Evolutionary conservation across 2,329 filamentous ascomycete genomes (phyloP), one percentile per base, ranked within the genome.

Genomic region (Aureobasidium lini): DNA sequence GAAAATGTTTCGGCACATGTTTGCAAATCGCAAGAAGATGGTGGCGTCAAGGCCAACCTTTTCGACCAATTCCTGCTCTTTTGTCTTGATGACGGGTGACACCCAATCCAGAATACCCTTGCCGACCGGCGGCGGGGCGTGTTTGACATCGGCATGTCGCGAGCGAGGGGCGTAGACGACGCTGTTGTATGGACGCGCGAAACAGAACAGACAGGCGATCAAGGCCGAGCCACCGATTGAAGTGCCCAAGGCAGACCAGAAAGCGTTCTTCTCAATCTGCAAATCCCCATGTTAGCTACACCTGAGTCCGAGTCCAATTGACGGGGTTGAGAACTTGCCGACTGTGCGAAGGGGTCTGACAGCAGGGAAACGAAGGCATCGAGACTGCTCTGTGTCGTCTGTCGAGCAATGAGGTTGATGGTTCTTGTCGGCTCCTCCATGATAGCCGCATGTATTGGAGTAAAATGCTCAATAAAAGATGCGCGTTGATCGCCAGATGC

Each of bases 1-100:
- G 70, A 97, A 96, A 64, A 97, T 89, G 71, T 96, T 94, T 62
- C 94, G 86, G 69, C 89, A 89, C 94, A 99, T 97, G 65, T 86
- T 82, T 52, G 86, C 84, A 68, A 96, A 92, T 56, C 93, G 86
- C 64, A 99, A 78, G 72, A 99, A 97, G 49, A 99, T 77, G 8
- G 89, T 88, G 8, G 92, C 94, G 74, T 99, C 94, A 77, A 99
- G 79, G 52, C 94, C 94, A 40, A 96, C 86, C 66, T 88, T 85
- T n/a, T 88, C 81, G 28, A 96, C 81, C 62, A 96, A 74, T 13
- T 89, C 81, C 59, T 84, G 77, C 76, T 99, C 94, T 61, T 83
- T 86, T 13, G 89, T 93, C 62, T 80, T 83, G 74, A 91, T 80
- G 34, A 99, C 77, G 0, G 93, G 92, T 18, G 79, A 78, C 34